Conservation (phyloP, 2,329 filamentous ascomycete genomes). For the Tetracladium maxilliforme region DNA sequence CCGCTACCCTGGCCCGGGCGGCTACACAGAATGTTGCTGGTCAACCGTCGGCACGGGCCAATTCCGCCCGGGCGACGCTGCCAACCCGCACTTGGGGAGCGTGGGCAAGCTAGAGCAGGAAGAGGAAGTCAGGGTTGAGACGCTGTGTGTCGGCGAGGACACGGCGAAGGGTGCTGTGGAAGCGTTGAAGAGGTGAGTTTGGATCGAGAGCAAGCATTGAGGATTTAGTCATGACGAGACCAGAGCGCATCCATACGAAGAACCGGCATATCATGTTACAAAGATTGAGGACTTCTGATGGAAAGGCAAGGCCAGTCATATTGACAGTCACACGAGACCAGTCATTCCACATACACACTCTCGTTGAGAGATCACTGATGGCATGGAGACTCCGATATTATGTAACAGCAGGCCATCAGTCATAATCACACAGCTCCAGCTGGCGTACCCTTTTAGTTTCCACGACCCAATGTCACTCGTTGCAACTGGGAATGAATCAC, state of each 20-base stretch:
- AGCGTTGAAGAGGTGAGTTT: slow-evolving; percentile 47
- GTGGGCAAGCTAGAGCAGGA: slow-evolving; percentile 41
- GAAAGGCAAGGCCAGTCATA: too few species aligned
- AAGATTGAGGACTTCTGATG: slow-evolving; percentile 32
- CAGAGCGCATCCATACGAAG: slow-evolving; percentile 33
- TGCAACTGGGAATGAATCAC: too few species aligned
- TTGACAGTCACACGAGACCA: too few species aligned
- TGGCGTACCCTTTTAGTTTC: too few species aligned
- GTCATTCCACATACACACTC: too few species aligned
- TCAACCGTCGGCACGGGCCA: slow-evolving; percentile 41
- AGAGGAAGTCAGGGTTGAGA: slow-evolving; percentile 47
- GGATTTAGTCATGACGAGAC: slow-evolving; percentile 2
- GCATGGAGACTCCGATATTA: too few species aligned
- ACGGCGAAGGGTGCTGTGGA: slow-evolving; percentile 39
- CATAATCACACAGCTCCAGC: too few species aligned
- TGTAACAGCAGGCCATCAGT: too few species aligned
- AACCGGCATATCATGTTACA: slow-evolving; percentile 31
- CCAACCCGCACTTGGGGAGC: slow-evolving; percentile 48
- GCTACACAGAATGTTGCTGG: slow-evolving; percentile 41
- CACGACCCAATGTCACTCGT: too few species aligned
- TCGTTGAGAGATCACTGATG: too few species aligned
- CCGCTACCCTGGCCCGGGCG: slow-evolving; percentile 29
- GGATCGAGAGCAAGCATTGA: too few species aligned
- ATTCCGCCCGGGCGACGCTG: slow-evolving; percentile 45
- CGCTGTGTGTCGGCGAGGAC: slow-evolving; percentile 43